These are phyloP conservation scores for Hymenoscyphus fructigenus DNA, from an alignment of 2,329 filamentous ascomycete species.

Conservation along the genomic window DNA sequence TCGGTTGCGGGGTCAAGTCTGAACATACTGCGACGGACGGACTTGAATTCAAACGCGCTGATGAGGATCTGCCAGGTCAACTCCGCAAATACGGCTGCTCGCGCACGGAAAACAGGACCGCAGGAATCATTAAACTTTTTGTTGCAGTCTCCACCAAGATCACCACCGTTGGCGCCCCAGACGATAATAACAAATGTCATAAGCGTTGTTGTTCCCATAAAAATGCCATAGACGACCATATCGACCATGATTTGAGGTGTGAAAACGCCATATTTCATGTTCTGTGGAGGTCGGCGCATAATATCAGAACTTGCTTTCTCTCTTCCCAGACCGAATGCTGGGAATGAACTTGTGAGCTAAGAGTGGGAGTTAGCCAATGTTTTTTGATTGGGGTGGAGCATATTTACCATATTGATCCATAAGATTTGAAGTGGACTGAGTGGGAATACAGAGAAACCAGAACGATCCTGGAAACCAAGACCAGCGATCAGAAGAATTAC, in stretches of 20 bases:
- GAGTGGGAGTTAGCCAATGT: neutral
- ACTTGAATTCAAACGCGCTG: slow-evolving; percentile 60
- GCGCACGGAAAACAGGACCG: slow-evolving; percentile 53
- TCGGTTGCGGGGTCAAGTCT: slow-evolving; percentile 48
- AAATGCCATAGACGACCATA: slow-evolving; percentile 52
- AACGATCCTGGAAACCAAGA: slow-evolving; percentile 55
- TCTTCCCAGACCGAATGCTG: slow-evolving; percentile 59
- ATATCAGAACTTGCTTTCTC: slow-evolving; percentile 55
- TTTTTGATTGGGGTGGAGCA: neutral
- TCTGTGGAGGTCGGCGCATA: slow-evolving; percentile 54
- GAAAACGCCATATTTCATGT: slow-evolving; percentile 49
- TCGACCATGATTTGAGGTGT: slow-evolving; percentile 52
- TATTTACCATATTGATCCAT: slow-evolving; percentile 57
- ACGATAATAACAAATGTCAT: slow-evolving; percentile 52
- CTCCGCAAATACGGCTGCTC: slow-evolving; percentile 56
- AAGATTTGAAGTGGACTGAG: slow-evolving; percentile 59
- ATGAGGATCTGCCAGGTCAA: slow-evolving; percentile 57
- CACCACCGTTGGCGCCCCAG: slow-evolving; percentile 48
- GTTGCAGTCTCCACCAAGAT: slow-evolving; percentile 57
- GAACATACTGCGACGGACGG: slow-evolving; percentile 55
- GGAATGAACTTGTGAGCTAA: slow-evolving; percentile 53
- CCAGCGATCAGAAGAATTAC: slow-evolving; percentile 57
- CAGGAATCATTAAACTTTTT: slow-evolving; percentile 47
- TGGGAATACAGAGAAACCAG: slow-evolving; percentile 55
- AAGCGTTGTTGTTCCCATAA: slow-evolving; percentile 50